A percentile compares a stretch with the other conserved stretches of the same genome.
Conservation (phyloP, 2,329 filamentous ascomycete genomes). For the Hypocreales sp. region DNA sequence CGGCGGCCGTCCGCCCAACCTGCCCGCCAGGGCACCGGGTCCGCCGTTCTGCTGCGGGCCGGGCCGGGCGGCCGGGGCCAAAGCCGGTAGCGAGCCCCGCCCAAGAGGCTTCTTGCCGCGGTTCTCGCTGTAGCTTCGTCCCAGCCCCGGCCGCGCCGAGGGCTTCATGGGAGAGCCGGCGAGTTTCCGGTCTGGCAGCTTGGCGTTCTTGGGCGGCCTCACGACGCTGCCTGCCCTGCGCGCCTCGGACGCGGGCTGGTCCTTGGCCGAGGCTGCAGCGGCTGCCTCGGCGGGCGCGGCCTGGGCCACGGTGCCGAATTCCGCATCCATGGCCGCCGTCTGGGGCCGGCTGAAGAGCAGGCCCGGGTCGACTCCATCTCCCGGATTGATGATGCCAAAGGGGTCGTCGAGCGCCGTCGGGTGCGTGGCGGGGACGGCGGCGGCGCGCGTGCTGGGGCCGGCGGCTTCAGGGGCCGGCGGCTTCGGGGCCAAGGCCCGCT, state of each 20-base stretch:
- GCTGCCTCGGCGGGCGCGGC: conserved; percentile 12
- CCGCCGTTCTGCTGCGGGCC: conserved; percentile 15
- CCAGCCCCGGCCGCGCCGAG: conserved; percentile 30
- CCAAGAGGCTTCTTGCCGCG: conserved; percentile 26
- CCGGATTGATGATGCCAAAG: conserved; percentile 30
- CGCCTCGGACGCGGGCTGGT: conserved; percentile 11
- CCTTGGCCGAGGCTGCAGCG: conserved; percentile 11
- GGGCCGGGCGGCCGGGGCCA: conserved; percentile 29
- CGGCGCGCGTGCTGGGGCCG: conserved; percentile 6
- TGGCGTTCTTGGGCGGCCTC: conserved; percentile 22
- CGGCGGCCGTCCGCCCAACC: conserved; percentile 22
- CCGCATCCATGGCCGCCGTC: conserved; percentile 28
- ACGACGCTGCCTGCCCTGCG: conserved; percentile 30
- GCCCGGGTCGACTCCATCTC: conserved; percentile 41
- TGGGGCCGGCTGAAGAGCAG: conserved; percentile 38
- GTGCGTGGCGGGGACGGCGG: conserved; percentile 25
- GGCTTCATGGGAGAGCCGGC: conserved; percentile 37
- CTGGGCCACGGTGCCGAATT: conserved; percentile 15
- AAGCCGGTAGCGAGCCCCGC: conserved; percentile 25
- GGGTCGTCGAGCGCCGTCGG: conserved; percentile 30
- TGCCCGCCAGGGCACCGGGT: conserved; percentile 14
- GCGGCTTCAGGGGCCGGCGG: conserved; percentile 18
- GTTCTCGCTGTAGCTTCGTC: conserved; percentile 39
- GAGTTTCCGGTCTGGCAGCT: conserved; percentile 22
- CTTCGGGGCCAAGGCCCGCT: conserved; percentile 34